These are phyloP conservation scores for Bipolaris bicolor DNA, from an alignment of 2,329 filamentous ascomycete genomes.

Conservation along the genomic window DNA sequence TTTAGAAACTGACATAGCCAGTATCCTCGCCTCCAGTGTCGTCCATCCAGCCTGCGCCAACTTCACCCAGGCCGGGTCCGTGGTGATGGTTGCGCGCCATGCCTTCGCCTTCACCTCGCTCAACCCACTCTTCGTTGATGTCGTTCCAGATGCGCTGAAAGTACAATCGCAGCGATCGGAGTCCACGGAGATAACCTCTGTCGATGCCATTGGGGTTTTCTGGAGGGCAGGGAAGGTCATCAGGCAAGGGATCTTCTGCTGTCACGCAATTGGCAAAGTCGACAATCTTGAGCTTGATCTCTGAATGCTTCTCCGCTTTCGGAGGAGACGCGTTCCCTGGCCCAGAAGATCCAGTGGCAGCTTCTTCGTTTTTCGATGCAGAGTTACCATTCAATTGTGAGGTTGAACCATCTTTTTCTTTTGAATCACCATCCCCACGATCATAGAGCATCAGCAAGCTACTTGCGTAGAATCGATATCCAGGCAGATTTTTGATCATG, in stretches of 20 bases:
- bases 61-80: constrained; percentile 42
- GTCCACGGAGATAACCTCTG: constrained; percentile 83
- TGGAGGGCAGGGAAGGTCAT: constrained; percentile 75
- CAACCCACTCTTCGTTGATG: constrained; percentile 59
- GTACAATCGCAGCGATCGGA: constrained; percentile 79
- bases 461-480: constrained; percentile 94
- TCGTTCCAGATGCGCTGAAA: constrained; percentile 88
- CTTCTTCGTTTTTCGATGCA: constrained; percentile 29
- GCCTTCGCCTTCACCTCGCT: constrained; percentile 52
- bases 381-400: constrained; percentile 20
- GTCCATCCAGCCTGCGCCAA: constrained; percentile 45
- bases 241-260: constrained; percentile 70
- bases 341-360: constrained; percentile 26
- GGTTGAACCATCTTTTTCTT: constrained; percentile 38
- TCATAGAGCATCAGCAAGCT: constrained; percentile 96
- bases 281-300: constrained; percentile 93
- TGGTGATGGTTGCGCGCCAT: constrained; percentile 42
- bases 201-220: constrained; percentile 81
- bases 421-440: constrained; percentile 68
- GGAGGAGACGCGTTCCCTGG: constrained; percentile 18
- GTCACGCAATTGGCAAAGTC: constrained; percentile 99
- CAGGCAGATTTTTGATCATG: constrained; percentile 78
- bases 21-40: constrained; percentile 42
- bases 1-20: constrained; percentile 47
- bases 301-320: constrained; percentile 42